Base-by-base conservation (phyloP, 768 basidiomycete species). In the Mycena metata region DNA sequence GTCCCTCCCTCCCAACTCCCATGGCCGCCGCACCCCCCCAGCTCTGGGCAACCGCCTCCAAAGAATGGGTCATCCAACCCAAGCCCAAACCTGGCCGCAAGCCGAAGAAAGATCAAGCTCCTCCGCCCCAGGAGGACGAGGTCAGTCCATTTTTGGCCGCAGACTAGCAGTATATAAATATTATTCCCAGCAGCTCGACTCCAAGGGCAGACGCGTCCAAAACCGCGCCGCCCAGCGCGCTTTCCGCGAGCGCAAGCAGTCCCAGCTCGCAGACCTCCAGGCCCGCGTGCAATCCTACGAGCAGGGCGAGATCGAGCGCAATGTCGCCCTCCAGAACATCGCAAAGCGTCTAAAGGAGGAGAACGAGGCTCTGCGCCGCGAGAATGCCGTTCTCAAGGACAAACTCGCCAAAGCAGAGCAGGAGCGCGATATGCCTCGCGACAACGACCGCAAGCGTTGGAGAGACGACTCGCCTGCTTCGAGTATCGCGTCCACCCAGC, bases 171-270 rank as follows among this genome's bases (percentile, higher is more conserved):
- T 60, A 51, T 58, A 71, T 74, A 56, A 39, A 42, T 55, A 49
- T 51, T 15, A 6, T 36, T 39, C 39, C 64, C 47, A 66, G 55
- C 64, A 85, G 76, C 73, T 80, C 52, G 90, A 91, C 65, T 76
- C 79, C 26, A 90, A 89, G 71, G 90, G 89, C 24, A 85, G 92
- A 64, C 89, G 91, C 70, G 86, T 92, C 64, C 93, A 94, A 79
- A 94, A 94, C 73, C 89, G 95, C 75, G 93, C 92, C 35, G 94
- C 94, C 15, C 95, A 96, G 76, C 91, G 95, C 42, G 94, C 95
- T 15, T 96, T 96, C 79, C 88, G 95, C 54, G 95, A 96, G 75
- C 88, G 95, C 67, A 96, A 94, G 79, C 94, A 96, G 76, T 90
- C 91, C 5, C 94, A 95, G 74, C 90, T 96, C 41, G 90, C 92